phyloP scores from a whole-genome alignment of 768 basidiomycete genomes.

The Favolaschia claudopus region DNA sequence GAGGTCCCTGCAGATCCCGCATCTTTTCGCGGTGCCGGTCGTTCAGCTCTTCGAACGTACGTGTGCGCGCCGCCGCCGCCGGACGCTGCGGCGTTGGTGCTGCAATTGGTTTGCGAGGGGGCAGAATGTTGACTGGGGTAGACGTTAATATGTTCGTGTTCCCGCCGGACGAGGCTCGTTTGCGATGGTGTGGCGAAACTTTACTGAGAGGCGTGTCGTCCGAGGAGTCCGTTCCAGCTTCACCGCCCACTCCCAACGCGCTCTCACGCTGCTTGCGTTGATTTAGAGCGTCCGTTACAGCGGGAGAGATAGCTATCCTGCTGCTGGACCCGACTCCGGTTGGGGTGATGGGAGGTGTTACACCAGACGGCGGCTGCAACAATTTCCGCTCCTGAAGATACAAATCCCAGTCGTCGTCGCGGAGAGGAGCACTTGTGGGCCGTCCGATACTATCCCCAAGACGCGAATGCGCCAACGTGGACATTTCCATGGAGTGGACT shows the following conservation, averaged over 20 bases:
- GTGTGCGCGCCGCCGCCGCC: conserved; percentile 55
- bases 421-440: conserved; percentile 77
- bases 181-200: conserved; percentile 32
- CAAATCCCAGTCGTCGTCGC: conserved; percentile 84
- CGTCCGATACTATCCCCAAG: conserved; percentile 66
- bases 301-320: conserved; percentile 68
- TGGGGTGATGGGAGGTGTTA: conserved; percentile 80
- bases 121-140: conserved; percentile 55
- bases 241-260: conserved; percentile 55
- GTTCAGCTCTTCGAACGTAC: conserved; percentile 87
- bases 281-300: conserved; percentile 78
- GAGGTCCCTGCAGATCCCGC: conserved; percentile 79
- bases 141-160: too few relatives aligned
- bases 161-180: conserved; percentile 36
- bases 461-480: conserved; percentile 51
- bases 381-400: conserved; percentile 88
- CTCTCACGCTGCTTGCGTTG: conserved; percentile 78
- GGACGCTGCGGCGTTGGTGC: conserved; percentile 61
- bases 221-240: conserved; percentile 49
- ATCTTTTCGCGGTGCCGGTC: conserved; percentile 89
- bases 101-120: conserved; percentile 51
- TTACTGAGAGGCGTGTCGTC: conserved; percentile 58
- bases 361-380: conserved; percentile 82
- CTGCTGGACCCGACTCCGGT: conserved; percentile 45
- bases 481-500: conserved; percentile 77